A percentile compares a stretch with the other conserved stretches of the same genome.
phyloP scores from a whole-genome alignment of 176 grass and related monocot genomes.

The Bonia amplexicaulis region DNA sequence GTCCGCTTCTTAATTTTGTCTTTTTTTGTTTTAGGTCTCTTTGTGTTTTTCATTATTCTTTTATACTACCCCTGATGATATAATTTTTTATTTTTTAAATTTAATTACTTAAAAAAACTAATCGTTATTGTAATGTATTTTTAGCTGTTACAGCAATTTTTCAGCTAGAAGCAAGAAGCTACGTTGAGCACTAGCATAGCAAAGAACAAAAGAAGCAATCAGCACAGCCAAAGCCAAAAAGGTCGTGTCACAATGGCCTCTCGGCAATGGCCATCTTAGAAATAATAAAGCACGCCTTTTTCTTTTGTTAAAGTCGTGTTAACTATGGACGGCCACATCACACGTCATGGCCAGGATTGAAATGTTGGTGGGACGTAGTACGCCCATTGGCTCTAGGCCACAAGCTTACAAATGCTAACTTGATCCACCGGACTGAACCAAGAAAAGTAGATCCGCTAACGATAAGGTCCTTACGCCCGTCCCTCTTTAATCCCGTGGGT shows the following conservation, averaged over 20 bases:
- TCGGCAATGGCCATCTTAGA: background rate
- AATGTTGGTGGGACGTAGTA: background rate
- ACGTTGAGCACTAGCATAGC: too few species aligned
- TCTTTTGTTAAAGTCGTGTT: constrained; percentile 4
- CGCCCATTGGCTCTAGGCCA: constrained; percentile 2
- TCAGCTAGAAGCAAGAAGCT: too few species aligned
- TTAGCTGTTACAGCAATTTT: too few species aligned
- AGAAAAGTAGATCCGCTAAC: background rate
- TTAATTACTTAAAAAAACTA: too few species aligned
- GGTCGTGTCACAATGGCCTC: background rate
- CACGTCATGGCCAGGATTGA: too few species aligned
- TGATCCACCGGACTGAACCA: background rate
- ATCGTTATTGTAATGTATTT: too few species aligned
- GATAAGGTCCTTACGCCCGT: background rate
- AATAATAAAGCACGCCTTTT: background rate
- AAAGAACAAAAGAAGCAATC: too few species aligned
- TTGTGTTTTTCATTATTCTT: too few species aligned
- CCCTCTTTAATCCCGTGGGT: background rate
- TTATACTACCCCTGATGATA: too few species aligned
- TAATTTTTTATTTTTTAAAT: too few species aligned
- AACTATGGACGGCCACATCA: background rate
- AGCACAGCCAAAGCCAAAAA: constrained; percentile 8
- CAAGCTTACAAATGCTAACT: background rate
- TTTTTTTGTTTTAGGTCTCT: too few species aligned
- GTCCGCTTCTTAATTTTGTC: too few species aligned